A percentile compares a stretch with the other conserved stretches of the same genome.
These are phyloP conservation scores for Chiua virens DNA, from an alignment of 768 basidiomycete genomes.

Conservation along the genomic window DNA sequence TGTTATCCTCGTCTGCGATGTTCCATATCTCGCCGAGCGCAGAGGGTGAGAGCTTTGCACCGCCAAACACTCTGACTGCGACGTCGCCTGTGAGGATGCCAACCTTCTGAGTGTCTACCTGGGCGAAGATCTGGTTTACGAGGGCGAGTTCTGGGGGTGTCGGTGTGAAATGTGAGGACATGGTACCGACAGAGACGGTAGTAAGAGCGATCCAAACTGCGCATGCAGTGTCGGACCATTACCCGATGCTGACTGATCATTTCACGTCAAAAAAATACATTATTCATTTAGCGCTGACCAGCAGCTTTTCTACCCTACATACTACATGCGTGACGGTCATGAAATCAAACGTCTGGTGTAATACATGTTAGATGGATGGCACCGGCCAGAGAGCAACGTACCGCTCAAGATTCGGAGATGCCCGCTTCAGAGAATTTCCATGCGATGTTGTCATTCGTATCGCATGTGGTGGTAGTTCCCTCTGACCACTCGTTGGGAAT, in stretches of 20 bases:
- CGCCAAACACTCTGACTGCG: constrained; percentile 83
- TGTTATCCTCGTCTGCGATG: constrained; percentile 90
- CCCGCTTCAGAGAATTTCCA: constrained; percentile 20
- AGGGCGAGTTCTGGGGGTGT: constrained; percentile 53
- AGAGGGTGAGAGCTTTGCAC: constrained; percentile 75
- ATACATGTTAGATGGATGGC: too few species aligned
- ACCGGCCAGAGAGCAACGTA: not conserved
- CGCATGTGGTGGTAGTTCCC: constrained; percentile 22
- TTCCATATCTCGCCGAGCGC: constrained; percentile 93
- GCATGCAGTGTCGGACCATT: constrained; percentile 4
- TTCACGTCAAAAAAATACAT: too few species aligned
- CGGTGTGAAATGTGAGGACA: constrained; percentile 46
- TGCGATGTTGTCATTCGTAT: constrained; percentile 14
- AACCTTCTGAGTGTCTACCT: constrained; percentile 74
- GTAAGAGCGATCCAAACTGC: constrained; percentile 12
- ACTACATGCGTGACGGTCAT: constrained; percentile 2
- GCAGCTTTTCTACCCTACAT: constrained; percentile 9
- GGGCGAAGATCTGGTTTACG: constrained; percentile 69
- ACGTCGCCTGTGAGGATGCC: constrained; percentile 88
- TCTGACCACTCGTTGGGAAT: constrained; percentile 18
- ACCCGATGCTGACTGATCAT: not conserved
- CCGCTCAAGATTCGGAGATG: constrained; percentile 16
- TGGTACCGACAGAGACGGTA: constrained; percentile 16
- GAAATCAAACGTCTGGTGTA: too few species aligned
- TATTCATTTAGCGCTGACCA: constrained; percentile 1